A percentile compares a stretch with the other conserved stretches of the same genome.
These are phyloP conservation scores for Blastocystis sp. DNA, from an alignment of 352 stramenopile genomes.

Conservation along the genomic window DNA sequence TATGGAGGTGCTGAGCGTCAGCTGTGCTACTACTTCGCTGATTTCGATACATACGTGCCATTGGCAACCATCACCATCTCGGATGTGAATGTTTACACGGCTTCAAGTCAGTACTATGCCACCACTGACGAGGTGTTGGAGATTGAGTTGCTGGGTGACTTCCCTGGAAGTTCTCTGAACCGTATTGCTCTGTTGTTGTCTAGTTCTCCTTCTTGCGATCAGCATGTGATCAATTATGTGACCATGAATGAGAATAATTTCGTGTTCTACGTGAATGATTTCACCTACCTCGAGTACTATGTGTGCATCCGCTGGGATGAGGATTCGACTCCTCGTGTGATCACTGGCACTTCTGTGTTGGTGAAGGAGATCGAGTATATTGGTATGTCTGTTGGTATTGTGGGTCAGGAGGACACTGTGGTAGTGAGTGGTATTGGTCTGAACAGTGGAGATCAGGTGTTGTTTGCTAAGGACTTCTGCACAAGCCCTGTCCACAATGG, in stretches of 20 bases:
- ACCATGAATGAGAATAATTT: constrained; percentile 22
- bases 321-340: background rate
- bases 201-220: constrained; percentile 1
- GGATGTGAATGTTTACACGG: constrained; percentile 16
- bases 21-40: constrained; percentile 37
- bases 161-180: background rate
- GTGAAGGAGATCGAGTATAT: constrained; percentile 20
- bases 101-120: constrained; percentile 33
- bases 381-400: constrained; percentile 37
- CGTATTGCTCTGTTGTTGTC: constrained; percentile 25
- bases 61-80: background rate
- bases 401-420: constrained; percentile 31
- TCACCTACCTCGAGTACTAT: constrained; percentile 12
- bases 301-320: constrained; percentile 50
- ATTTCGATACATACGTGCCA: background rate
- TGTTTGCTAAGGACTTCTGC: constrained; percentile 65
- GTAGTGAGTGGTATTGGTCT: background rate
- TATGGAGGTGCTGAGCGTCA: background rate
- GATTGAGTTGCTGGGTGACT: constrained; percentile 30
- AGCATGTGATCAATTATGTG: background rate
- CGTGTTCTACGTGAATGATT: constrained; percentile 6
- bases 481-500: constrained; percentile 6
- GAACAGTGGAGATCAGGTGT: constrained; percentile 24
- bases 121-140: background rate
- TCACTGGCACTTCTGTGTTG: background rate